Evolutionary conservation across 108 stramenopile genomes (phyloP).

Genomic region (Skeletonema menzelii): DNA sequence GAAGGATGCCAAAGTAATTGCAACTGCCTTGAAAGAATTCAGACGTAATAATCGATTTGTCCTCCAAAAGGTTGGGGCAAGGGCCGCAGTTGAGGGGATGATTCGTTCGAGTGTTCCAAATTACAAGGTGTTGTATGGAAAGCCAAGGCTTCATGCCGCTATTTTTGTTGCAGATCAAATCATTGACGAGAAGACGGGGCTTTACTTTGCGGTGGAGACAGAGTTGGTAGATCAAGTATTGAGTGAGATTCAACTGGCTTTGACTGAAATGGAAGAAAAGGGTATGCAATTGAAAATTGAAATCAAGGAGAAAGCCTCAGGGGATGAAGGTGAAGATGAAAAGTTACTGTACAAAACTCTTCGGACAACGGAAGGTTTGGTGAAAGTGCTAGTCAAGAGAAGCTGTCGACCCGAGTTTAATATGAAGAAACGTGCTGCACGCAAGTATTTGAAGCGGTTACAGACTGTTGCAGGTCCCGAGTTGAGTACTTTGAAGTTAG

Average conservation of each 20-base stretch:
- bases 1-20: conserved; percentile 44
- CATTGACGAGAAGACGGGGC: conserved; percentile 33
- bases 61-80: conserved; percentile 19
- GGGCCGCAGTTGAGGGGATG: conserved; percentile 44
- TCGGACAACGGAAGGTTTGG: conserved; percentile 8
- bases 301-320: background rate
- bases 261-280: conserved; percentile 35
- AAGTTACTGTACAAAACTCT: conserved; percentile 14
- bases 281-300: conserved; percentile 18
- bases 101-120: conserved; percentile 35
- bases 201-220: conserved; percentile 36
- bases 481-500: conserved; percentile 27
- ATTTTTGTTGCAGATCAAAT: conserved; percentile 31
- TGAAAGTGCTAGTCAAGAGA: conserved; percentile 34
- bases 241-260: conserved; percentile 9
- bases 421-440: conserved; percentile 50
- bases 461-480: conserved; percentile 38
- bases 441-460: conserved; percentile 30
- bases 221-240: conserved; percentile 39
- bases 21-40: conserved; percentile 45
- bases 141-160: conserved; percentile 14
- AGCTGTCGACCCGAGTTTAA: conserved; percentile 38
- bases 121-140: conserved; percentile 37
- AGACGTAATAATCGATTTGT: conserved; percentile 39
- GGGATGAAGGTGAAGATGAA: conserved; percentile 4